phyloP scores from a whole-genome alignment of 139 green algal species.

The Spirogloea muscicola region DNA sequence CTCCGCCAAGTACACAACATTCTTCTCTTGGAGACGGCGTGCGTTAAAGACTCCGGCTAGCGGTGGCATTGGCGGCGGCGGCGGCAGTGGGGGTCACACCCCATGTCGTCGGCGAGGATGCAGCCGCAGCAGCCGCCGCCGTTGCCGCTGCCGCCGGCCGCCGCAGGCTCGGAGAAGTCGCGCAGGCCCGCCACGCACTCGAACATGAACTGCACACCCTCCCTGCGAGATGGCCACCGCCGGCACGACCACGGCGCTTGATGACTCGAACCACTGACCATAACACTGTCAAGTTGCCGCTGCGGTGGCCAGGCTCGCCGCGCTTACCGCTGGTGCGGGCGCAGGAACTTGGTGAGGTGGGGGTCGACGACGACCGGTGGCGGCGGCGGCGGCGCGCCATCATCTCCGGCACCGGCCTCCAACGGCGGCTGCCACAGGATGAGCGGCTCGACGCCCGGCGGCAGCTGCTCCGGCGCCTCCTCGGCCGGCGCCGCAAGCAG shows the following conservation, averaged over 20 bases:
- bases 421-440: slow-evolving; percentile 45
- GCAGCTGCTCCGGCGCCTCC: slow-evolving; percentile 6
- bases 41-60: too few species aligned
- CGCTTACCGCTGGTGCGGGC: slow-evolving; percentile 36
- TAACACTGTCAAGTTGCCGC: background rate
- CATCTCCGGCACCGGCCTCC: slow-evolving; percentile 5
- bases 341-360: slow-evolving; percentile 40
- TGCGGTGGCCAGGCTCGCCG: too few species aligned
- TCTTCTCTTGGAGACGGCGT: too few species aligned
- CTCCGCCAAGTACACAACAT: too few species aligned
- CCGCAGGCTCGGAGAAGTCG: slow-evolving; percentile 33
- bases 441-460: slow-evolving; percentile 38
- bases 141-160: background rate
- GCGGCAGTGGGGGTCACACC: too few species aligned
- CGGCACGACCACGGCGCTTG: background rate
- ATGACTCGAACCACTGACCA: background rate
- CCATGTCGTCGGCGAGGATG: slow-evolving; percentile 98
- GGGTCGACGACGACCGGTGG: slow-evolving; percentile 41
- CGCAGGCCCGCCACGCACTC: slow-evolving; percentile 88
- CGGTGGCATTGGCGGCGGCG: too few species aligned
- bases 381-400: slow-evolving; percentile 4
- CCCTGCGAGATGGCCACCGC: too few species aligned
- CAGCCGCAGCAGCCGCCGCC: slow-evolving; percentile 57
- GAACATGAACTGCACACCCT: slow-evolving; percentile 99
- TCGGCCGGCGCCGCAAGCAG: background rate